Evolutionary conservation across 805 yeast genomes (phyloP), one percentile per base, ranked within the genome.

Genomic region (Saccharomyces cerevisiae): DNA sequence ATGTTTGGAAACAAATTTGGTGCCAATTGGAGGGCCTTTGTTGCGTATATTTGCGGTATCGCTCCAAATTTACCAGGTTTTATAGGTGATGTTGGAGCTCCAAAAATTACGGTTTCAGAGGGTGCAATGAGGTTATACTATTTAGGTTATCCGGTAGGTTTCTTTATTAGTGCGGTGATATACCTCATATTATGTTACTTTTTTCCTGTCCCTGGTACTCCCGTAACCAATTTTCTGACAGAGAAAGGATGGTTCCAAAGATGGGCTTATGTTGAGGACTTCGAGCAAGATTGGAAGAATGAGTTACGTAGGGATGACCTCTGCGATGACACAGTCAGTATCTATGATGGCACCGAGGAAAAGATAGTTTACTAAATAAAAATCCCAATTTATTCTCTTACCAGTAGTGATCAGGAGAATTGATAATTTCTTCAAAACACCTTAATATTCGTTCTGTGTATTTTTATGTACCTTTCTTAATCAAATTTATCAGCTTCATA

Each of bases 101-200:
- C 63, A 22, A 79, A 77, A 59, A 54, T 60, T 41, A 89, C 61
- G 6, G 64, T 87, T 14, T 90, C 95, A 24, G 70, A 73, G 41
- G 94, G 89, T 32, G 96, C 95, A n/a, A 76, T 80, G 50, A 73
- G 79, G 54, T 76, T 89, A 49, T 89, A 86, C 73, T 71, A 81
- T 54, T 72, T 87, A 62, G 85, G 85, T 68, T 89, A 84, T 73
- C 82, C 88, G 61, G 78, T 85, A 52, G 97, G 97, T 0, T 88
- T 84, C 70, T 65, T 79, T 30, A 70, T 80, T 8, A 76, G 95
- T 0, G 77, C 78, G 53, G 49, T 76, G 1, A 74, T 84, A 4
- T 85, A 88, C 67, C 76, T 79, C 6, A 30, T 75, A 0, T 63
- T 87, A 56, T 77, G 83, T 53, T 70, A 72, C 56, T 48, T 82